These are phyloP conservation scores for Colletotrichum simmondsii DNA, from an alignment of 2,329 filamentous ascomycete genomes.

Conservation along the genomic window DNA sequence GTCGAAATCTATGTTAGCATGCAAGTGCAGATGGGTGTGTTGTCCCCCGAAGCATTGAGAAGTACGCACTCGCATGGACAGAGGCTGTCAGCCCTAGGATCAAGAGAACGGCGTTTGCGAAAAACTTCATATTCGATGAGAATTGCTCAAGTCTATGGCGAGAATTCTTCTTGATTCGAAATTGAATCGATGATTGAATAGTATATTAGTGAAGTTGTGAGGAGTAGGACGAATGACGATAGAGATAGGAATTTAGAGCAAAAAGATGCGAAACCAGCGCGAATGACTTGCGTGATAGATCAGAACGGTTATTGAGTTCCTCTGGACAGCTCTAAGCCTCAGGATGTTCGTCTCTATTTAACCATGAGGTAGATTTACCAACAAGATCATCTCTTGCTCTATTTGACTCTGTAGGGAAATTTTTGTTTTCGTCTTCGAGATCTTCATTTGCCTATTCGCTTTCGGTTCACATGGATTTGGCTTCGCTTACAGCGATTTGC, in stretches of 20 bases:
- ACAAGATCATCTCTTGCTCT: too few relatives aligned
- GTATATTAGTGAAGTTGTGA: too few relatives aligned
- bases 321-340: too few relatives aligned
- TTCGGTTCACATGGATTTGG: background rate
- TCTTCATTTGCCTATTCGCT: background rate
- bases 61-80: background rate
- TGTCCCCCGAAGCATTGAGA: background rate
- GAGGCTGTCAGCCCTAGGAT: background rate
- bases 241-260: background rate
- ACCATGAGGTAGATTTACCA: too few relatives aligned
- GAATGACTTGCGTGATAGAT: too few relatives aligned
- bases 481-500: background rate
- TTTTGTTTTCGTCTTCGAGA: background rate
- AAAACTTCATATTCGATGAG: background rate
- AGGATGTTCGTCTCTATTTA: too few relatives aligned
- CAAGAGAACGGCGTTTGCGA: background rate
- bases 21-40: background rate
- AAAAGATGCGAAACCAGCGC: background rate
- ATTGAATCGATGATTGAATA: too few relatives aligned
- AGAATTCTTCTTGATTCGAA: too few relatives aligned
- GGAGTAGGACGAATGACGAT: too few relatives aligned
- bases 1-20: background rate
- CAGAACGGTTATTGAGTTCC: too few relatives aligned
- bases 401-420: too few relatives aligned
- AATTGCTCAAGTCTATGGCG: background rate